A percentile compares a stretch with the other conserved stretches of the same genome.
These are phyloP conservation scores for Phaffomyces antillensis DNA, from an alignment of 805 yeast genomes.

Conservation along the genomic window DNA sequence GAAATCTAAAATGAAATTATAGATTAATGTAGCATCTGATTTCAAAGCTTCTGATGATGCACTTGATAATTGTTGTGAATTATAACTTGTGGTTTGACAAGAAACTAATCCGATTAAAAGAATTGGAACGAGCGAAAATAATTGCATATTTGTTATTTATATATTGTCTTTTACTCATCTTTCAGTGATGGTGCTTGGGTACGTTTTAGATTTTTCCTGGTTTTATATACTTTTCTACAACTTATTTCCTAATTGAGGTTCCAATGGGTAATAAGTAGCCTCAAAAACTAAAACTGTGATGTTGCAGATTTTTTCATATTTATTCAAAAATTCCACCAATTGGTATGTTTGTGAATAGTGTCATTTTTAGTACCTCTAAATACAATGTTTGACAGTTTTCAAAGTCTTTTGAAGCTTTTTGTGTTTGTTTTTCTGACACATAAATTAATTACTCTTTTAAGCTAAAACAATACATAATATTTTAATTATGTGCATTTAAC, in stretches of 20 bases:
- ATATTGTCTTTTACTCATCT: background rate
- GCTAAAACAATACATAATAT: background rate
- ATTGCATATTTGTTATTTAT: background rate
- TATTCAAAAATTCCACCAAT: too few species aligned
- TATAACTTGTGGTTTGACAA: constrained; percentile 2
- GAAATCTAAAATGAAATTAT: constrained; percentile 17
- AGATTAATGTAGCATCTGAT: constrained; percentile 16
- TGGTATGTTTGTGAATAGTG: too few species aligned
- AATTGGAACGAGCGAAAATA: background rate
- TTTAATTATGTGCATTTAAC: too few species aligned
- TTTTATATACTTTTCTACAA: too few species aligned
- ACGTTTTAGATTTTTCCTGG: too few species aligned
- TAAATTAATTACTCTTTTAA: too few species aligned
- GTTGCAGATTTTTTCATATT: too few species aligned
- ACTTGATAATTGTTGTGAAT: constrained; percentile 8
- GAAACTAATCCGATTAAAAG: background rate
- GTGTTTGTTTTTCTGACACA: too few species aligned
- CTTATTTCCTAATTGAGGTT: constrained; percentile 9
- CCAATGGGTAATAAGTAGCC: constrained; percentile 9
- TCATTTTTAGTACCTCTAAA: too few species aligned
- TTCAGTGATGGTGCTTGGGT: background rate
- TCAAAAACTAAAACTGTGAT: constrained; percentile 1
- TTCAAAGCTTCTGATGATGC: constrained; percentile 18
- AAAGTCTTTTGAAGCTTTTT: too few species aligned
- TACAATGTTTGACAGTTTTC: too few species aligned